Evolutionary conservation across 176 grass and related monocot genomes (phyloP), one percentile per base, ranked within the genome.

Genomic region (Musa troglodytarum): DNA sequence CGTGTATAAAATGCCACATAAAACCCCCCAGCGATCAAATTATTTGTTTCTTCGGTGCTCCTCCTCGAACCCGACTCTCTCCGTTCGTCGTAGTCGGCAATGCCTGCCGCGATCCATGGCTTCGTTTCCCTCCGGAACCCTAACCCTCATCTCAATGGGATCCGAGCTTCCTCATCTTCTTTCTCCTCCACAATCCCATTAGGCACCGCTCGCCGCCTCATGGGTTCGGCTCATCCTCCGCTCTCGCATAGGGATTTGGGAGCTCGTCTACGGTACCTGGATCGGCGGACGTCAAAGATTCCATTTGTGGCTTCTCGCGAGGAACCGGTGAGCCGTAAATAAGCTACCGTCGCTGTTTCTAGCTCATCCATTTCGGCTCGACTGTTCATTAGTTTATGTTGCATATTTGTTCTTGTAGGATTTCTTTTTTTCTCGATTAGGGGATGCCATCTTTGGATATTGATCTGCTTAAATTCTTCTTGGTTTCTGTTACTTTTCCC

Each of bases 321-420:
- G 69, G 78, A 80, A 73, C 51, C 43, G 78, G 78, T 80, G 34
- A 63, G 69, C 68, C 49, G 10, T 34, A 11, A 43, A 17, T 78
- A 9, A 13, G 71, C 50, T 50, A 25, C 53, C 12, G 14, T 52
- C 34, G 0, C 34, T 43, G 0, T 43, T 43, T 43, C 34, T 43
- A 43, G 34, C 34, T 3, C 34, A 43, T 43, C 34, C 34, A 43
- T 43, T 43, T 43, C 34, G 34, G 34, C 0, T 43, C 34, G 4
- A 43, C 34, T 43, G 4, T 43, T 43, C 34, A 43, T 43, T 43
- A 43, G 34, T 43, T 43, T 43, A 43, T 43, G 34, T 43, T 43
- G 34, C 34, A 43, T 43, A 43, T 43, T 43, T 43, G 34, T 43
- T 6, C 34, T 43, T 43, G 34, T 43, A 6, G 34, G 4, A 6